A percentile compares a stretch with the other conserved stretches of the same genome.
These are phyloP conservation scores for Chaetomidium leptoderma DNA, from an alignment of 495 filamentous ascomycete genomes.

Conservation along the genomic window DNA sequence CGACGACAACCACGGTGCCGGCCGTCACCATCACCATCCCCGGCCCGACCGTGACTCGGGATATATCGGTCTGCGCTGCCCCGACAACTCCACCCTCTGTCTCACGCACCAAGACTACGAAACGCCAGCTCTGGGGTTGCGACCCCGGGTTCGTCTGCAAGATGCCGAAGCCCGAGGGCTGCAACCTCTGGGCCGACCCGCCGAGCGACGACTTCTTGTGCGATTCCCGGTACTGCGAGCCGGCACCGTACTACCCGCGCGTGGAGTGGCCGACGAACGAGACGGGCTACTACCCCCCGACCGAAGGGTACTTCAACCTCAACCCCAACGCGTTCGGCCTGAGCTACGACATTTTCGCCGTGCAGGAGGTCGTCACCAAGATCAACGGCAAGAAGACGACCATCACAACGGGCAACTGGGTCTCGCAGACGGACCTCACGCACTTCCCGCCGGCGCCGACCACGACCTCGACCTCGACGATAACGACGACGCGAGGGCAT, in stretches of 20 bases:
- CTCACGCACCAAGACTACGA: constrained; percentile 15
- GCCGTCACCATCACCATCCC: constrained; percentile 24
- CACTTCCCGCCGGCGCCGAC: constrained; percentile 32
- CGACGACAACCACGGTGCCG: constrained; percentile 20
- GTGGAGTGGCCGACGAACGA: constrained; percentile 42
- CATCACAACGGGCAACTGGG: constrained; percentile 45
- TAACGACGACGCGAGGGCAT: background rate
- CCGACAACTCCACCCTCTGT: constrained; percentile 21
- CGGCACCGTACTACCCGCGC: constrained; percentile 36
- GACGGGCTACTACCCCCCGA: constrained; percentile 49
- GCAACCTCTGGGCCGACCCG: constrained; percentile 51
- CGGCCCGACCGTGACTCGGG: constrained; percentile 27
- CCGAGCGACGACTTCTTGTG: constrained; percentile 54
- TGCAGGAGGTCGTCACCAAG: constrained; percentile 22
- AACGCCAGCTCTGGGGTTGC: constrained; percentile 56
- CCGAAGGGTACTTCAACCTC: constrained; percentile 60
- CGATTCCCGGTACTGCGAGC: constrained; percentile 51
- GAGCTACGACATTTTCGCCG: constrained; percentile 56
- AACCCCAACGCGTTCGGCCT: constrained; percentile 59
- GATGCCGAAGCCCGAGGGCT: constrained; percentile 43
- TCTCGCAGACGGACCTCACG: constrained; percentile 40
- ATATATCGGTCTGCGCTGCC: constrained; percentile 32
- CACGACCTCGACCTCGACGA: constrained; percentile 22
- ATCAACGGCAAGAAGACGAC: constrained; percentile 30
- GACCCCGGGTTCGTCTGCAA: constrained; percentile 58